Base-by-base conservation (phyloP, 1,284 basidiomycete genomes). In the Neolentinus lepideus region DNA sequence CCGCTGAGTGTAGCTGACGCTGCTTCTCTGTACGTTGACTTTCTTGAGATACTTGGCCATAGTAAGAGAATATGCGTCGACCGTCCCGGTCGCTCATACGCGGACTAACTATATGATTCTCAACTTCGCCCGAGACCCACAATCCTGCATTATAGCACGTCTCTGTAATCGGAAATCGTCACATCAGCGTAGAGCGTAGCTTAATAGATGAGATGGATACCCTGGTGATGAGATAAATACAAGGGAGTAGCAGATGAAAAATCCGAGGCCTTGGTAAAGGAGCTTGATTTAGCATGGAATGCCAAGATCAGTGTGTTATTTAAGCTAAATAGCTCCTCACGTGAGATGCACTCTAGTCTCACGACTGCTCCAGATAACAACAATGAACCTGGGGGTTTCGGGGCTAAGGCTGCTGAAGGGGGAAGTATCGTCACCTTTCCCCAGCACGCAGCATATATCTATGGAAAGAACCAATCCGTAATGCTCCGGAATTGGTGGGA, bases 241-340 rank as follows among this genome's bases (percentile, higher is more conserved):
- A n/a, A n/a, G n/a, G 38, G 43, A 64, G 69, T 69, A 1, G 22
- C 71, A 2, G 69, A 73, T 52, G 71, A 63, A 1, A 48, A 73
- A 16, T 69, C 66, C 6, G 66, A 73, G 19, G 51, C 67, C 0
- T 58, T 75, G 2, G 59, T 57, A 2, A 54, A 59, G 26, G 73
- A 75, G 57, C 51, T 75, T 16, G 62, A 69, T 55, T 72, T 73
- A 0, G 64, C 60, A 1, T 75, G 74, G 75, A 74, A 74, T 57
- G 75, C 75, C 61, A 71, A 71, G 59, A 72, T 70, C 9, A 52
- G 27, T 50, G 47, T 12, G 9, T 50, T 19, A 16, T 6, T 25
- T 21, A 19, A 46, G 10, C 43, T n/a, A 25, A 4, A 46, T 21
- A 25, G 4, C n/a, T 46, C 6, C 10, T 21, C 24, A 16, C n/a